These are phyloP conservation scores for Mortierella sp. DNA, from an alignment of 371 early-diverging fungal genomes.

Conservation along the genomic window DNA sequence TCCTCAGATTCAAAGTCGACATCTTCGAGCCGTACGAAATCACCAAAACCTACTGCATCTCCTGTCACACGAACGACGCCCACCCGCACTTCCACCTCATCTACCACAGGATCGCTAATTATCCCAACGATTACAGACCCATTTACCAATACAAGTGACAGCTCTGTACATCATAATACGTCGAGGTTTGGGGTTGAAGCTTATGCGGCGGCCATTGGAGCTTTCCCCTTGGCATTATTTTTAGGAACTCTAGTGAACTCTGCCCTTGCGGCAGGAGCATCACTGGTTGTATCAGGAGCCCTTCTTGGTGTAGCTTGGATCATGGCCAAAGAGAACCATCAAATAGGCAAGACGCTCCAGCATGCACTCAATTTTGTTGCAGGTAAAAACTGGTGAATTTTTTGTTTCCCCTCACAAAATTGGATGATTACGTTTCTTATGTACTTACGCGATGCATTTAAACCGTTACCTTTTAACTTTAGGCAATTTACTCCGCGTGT, in stretches of 20 bases:
- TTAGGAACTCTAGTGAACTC: slow-evolving; percentile 48
- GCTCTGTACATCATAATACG: slow-evolving; percentile 28
- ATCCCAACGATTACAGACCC: slow-evolving; percentile 41
- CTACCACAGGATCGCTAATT: slow-evolving; percentile 14
- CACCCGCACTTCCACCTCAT: slow-evolving; percentile 4
- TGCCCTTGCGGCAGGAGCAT: slow-evolving; percentile 26
- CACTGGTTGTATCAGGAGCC: slow-evolving; percentile 43
- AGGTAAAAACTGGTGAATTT: slow-evolving; percentile 12
- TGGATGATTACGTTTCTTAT: background rate
- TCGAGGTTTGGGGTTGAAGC: slow-evolving; percentile 58
- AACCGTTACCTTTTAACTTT: background rate
- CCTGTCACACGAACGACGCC: slow-evolving; percentile 11
- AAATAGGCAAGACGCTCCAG: slow-evolving; percentile 46
- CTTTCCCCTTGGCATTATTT: slow-evolving; percentile 59
- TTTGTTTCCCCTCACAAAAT: background rate
- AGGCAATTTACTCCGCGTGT: slow-evolving; percentile 45
- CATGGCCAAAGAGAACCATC: slow-evolving; percentile 49
- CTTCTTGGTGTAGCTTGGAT: slow-evolving; percentile 49
- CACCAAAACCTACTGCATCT: background rate
- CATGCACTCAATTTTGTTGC: slow-evolving; percentile 48
- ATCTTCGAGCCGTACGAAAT: background rate
- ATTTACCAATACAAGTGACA: slow-evolving; percentile 22
- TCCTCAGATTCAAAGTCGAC: background rate
- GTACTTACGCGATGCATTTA: too few relatives aligned
- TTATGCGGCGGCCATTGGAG: slow-evolving; percentile 59